Evolutionary conservation across 371 early-diverging fungal genomes (phyloP), one percentile per base, ranked within the genome.

Genomic region (Lichtheimia ramosa): DNA sequence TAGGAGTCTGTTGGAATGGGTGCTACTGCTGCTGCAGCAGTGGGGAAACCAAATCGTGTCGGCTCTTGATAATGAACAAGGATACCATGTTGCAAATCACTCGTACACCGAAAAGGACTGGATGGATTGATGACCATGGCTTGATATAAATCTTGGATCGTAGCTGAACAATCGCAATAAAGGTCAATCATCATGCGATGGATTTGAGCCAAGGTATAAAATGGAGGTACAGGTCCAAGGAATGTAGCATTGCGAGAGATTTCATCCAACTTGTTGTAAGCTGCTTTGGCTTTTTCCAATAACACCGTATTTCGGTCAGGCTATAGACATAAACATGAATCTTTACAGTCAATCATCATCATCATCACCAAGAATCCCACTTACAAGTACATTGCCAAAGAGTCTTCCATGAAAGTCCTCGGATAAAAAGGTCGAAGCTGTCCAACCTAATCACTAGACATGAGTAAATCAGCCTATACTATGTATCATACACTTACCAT

Each of bases 111-210:
- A 56, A 70, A 70, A 20, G 56, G 56, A 7, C 52, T 60, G 3
- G 25, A 28, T 18, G 59, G 58, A 7, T 53, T 52, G 46, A 40
- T 41, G 21, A 62, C 34, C 39, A 49, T 48, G 8, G 61, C 61
- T 27, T 66, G 64, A 46, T 63, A 66, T n/a, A 70, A 46, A 43
- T 70, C 70, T 43, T 62, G 63, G 23, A 55, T 57, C 54, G 63
- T 65, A n/a, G 66, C 51, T 3, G 56, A 43, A 27, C 51, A 43
- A 54, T 71, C 68, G 21, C 56, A 51, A 58, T 61, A 67, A 20
- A 71, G 34, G 18, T 71, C 71, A 16, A 39, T 61, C 57, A 67
- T 62, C 65, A 66, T 71, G 3, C 62, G 71, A 51, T 64, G 65
- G 20, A 71, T 46, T 51, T 70, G 71, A n/a, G 54, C 49, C 60